A percentile compares a stretch with the other conserved stretches of the same genome.
Conservation (phyloP, 768 basidiomycete genomes). For the Auriscalpium vulgare region DNA sequence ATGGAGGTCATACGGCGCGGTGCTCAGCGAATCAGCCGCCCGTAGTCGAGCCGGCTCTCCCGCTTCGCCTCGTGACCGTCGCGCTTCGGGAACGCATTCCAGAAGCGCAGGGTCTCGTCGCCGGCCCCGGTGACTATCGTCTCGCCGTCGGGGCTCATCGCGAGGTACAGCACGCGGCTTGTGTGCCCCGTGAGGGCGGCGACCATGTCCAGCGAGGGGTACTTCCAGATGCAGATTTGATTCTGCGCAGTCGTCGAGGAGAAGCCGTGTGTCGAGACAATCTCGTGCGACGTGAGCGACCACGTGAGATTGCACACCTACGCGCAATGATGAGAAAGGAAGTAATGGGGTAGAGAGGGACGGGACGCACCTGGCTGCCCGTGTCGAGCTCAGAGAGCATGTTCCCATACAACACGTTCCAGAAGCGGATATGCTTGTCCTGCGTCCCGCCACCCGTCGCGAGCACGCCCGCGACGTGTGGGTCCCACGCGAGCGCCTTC, state of each 20-base stretch:
- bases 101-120: constrained; percentile 94
- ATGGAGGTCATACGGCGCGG: neutral
- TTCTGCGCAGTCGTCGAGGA: constrained; percentile 91
- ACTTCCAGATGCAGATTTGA: constrained; percentile 94
- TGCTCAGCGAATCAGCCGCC: constrained; percentile 29
- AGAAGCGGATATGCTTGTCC: constrained; percentile 95
- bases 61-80: constrained; percentile 33
- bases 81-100: constrained; percentile 91
- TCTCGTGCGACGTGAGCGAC: constrained; percentile 92
- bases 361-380: constrained; percentile 74
- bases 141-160: constrained; percentile 95
- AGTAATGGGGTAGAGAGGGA: neutral
- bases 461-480: constrained; percentile 82
- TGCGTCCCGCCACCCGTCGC: constrained; percentile 98
- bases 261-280: constrained; percentile 97
- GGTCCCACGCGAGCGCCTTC: constrained; percentile 97
- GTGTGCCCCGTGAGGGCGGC: constrained; percentile 93
- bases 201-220: constrained; percentile 89
- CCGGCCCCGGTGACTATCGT: constrained; percentile 98
- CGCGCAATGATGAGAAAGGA: neutral
- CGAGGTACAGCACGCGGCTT: constrained; percentile 92
- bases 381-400: constrained; percentile 88
- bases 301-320: constrained; percentile 97
- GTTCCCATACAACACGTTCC: constrained; percentile 85
- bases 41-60: constrained; percentile 39